phyloP scores from a whole-genome alignment of 192 early-diverging fungal genomes.

The Coemansia sp. region DNA sequence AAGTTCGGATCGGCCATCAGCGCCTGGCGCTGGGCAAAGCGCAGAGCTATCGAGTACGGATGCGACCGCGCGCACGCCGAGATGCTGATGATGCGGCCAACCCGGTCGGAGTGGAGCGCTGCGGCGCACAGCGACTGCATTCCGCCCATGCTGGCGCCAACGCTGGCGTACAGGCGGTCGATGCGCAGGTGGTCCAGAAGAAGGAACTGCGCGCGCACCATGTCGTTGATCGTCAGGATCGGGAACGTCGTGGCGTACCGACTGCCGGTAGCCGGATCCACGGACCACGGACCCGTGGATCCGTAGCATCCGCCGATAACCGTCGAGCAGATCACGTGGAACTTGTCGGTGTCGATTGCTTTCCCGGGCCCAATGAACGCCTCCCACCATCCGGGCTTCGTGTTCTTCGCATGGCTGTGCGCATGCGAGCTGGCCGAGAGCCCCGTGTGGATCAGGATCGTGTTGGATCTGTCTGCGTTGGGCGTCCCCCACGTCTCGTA shows the following conservation, averaged over 20 bases:
- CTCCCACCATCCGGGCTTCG: conserved; percentile 93
- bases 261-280: conserved; percentile 72
- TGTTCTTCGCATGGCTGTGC: conserved; percentile 79
- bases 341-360: conserved; percentile 90
- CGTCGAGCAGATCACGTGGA: conserved; percentile 95
- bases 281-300: conserved; percentile 83
- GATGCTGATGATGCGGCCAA: conserved; percentile 78
- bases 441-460: conserved; percentile 93
- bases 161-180: conserved; percentile 78
- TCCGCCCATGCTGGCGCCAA: conserved; percentile 94
- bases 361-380: conserved; percentile 91
- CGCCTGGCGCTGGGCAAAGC: conserved; percentile 89
- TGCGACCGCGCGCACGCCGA: conserved; percentile 92
- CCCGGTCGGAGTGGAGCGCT: conserved; percentile 77
- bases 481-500: conserved; percentile 97
- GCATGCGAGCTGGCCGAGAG: conserved; percentile 90
- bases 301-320: conserved; percentile 97
- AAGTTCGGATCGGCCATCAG: conserved; percentile 93
- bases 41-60: conserved; percentile 92
- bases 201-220: conserved; percentile 92
- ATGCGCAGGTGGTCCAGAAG: conserved; percentile 81
- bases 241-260: conserved; percentile 91
- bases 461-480: conserved; percentile 78
- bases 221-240: conserved; percentile 90
- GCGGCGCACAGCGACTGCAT: conserved; percentile 91